phyloP scores from a whole-genome alignment of 345 rosid species.

The Crucihimalaya himalaica region DNA sequence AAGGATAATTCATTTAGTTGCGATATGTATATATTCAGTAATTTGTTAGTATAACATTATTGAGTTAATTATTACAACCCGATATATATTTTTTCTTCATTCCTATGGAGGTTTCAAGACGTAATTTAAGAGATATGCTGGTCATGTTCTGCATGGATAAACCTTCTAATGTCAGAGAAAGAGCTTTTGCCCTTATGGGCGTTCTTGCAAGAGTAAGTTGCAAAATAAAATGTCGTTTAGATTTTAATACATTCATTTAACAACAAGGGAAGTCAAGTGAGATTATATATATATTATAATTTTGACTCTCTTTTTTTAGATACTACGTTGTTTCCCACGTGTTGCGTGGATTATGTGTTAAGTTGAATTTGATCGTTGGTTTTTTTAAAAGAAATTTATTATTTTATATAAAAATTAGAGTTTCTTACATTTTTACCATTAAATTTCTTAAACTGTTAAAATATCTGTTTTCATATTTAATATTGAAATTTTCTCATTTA shows the following conservation, averaged over 20 bases:
- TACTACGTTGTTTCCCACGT: too few relatives aligned
- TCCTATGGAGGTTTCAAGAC: conserved; percentile 61
- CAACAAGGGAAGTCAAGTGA: background rate
- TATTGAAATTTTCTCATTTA: too few relatives aligned
- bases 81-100: background rate
- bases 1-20: background rate
- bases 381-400: too few relatives aligned
- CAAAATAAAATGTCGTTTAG: background rate
- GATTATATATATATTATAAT: background rate
- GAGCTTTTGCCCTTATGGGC: conserved; percentile 83
- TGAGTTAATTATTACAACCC: background rate
- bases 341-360: too few relatives aligned
- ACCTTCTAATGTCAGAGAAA: conserved; percentile 68
- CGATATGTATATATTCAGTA: too few relatives aligned
- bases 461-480: too few relatives aligned
- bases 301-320: conserved; percentile 31
- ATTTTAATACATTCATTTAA: too few relatives aligned
- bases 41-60: too few relatives aligned
- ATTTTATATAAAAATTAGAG: too few relatives aligned
- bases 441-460: too few relatives aligned
- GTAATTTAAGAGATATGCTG: conserved; percentile 69
- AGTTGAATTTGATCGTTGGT: too few relatives aligned
- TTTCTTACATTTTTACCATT: too few relatives aligned
- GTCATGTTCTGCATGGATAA: conserved; percentile 81
- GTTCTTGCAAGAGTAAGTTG: conserved; percentile 67